Evolutionary conservation across 2,329 filamentous ascomycete genomes (phyloP).

Genomic region (Calonectria pseudoturangicola): DNA sequence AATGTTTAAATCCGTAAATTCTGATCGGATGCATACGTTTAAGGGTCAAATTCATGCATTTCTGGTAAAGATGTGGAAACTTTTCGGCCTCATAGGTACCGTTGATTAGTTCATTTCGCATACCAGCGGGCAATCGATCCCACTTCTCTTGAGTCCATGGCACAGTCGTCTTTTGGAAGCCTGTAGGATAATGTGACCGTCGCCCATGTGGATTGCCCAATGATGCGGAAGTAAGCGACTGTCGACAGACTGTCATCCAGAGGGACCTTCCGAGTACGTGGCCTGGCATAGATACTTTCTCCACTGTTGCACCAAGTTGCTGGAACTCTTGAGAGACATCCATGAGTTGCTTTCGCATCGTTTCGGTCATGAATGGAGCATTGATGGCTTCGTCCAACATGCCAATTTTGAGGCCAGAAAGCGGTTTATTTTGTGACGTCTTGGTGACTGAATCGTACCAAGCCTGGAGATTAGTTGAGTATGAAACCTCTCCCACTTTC

Average conservation of each 20-base stretch:
- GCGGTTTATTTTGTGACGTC: neutral
- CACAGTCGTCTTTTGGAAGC: neutral
- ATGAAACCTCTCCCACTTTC: neutral
- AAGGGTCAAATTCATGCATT: conserved; percentile 22
- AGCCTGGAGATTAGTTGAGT: neutral
- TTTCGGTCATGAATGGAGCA: conserved; percentile 8
- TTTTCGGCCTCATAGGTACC: conserved; percentile 11
- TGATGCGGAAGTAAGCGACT: conserved; percentile 8
- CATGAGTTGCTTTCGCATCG: neutral
- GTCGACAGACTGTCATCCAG: conserved; percentile 21
- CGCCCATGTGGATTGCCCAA: conserved; percentile 14
- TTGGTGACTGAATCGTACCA: neutral
- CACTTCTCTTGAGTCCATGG: conserved; percentile 17
- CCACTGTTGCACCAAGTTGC: neutral
- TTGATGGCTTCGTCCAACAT: conserved; percentile 5
- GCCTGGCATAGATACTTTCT: conserved; percentile 15
- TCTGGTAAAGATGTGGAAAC: conserved; percentile 5
- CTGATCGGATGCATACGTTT: neutral
- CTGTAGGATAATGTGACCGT: neutral
- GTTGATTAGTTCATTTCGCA: conserved; percentile 24
- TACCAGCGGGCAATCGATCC: neutral
- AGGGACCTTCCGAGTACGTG: neutral
- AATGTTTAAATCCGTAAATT: neutral
- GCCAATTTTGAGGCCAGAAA: neutral
- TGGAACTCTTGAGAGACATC: neutral